Base-by-base conservation (phyloP, 768 basidiomycete genomes). In the Suillus americanus region DNA sequence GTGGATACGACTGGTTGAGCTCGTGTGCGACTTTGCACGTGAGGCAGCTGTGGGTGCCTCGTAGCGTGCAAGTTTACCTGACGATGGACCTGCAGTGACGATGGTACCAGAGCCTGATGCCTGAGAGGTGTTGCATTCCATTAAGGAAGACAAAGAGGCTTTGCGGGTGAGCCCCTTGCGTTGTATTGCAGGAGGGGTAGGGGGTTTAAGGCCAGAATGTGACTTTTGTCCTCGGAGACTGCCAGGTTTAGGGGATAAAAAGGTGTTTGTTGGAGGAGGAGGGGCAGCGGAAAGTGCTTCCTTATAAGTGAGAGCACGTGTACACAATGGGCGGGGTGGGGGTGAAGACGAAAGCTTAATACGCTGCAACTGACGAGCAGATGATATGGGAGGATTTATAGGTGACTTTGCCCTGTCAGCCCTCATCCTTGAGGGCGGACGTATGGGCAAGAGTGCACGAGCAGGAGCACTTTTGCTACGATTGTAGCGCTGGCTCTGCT, bases 221-320 rank as follows among this genome's bases (percentile, higher is more conserved):
- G 92, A 93, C 72, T 94, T 94, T 79, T 94, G 92, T 23, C 88
- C 89, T 28, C 92, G 88, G 66, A 94, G 84, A 73, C 89, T 89
- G 61, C 85, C 87, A 64, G 89, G 86, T 76, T 91, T 93, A 48
- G 85, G 80, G 20, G 86, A 77, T 65, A 90, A 83, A 75, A 90
- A 86, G 12, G 86, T 82, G 45, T 81, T 80, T 38, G 86, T 82
- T 50, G 83, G 79, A 38, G 78, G 64, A 55, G 83, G 80, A 68
- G 85, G 79, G 62, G 78, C 79, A 46, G 85, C 76, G 16, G 83
- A 77, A 67, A 88, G 79, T 56, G 84, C 80, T 75, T 76, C 75
- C 73, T 88, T 87, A 69, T 85, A 87, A 46, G 83, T 84, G 71
- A 89, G 88, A 33, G 84, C 79, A 68, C 87, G 88, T 65, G 81